phyloP scores from a whole-genome alignment of 495 filamentous ascomycete genomes.

The Penicillium steckii region DNA sequence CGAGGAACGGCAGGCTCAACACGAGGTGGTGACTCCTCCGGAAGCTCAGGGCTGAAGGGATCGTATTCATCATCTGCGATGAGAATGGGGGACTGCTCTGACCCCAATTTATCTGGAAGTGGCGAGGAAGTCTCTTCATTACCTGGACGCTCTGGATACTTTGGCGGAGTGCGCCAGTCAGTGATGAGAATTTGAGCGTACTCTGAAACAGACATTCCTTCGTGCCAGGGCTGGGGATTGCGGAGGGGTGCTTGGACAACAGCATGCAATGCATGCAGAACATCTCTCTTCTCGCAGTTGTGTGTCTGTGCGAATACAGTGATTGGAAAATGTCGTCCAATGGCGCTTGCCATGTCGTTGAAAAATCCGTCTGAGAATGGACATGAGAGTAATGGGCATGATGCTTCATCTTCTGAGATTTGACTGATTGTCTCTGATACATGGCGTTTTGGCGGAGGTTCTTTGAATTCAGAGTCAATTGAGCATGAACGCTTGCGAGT shows the following conservation, averaged over 20 bases:
- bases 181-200: slow-evolving; percentile 14
- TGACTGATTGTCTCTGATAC: too few relatives aligned
- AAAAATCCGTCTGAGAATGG: slow-evolving; percentile 22
- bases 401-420: not conserved
- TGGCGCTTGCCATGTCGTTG: slow-evolving; percentile 11
- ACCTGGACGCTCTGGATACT: too few relatives aligned
- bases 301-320: slow-evolving; percentile 16
- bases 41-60: not conserved
- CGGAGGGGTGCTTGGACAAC: slow-evolving; percentile 18
- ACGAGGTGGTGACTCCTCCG: too few relatives aligned
- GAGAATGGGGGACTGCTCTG: not conserved
- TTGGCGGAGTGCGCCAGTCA: slow-evolving; percentile 8
- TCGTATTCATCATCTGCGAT: not conserved
- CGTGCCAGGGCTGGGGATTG: not conserved
- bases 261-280: slow-evolving; percentile 13
- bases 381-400: not conserved
- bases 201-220: slow-evolving; percentile 7
- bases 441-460: too few relatives aligned
- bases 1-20: too few relatives aligned
- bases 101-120: not conserved
- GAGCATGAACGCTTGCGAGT: not conserved
- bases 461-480: too few relatives aligned
- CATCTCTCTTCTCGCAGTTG: slow-evolving; percentile 10
- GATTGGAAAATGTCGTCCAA: slow-evolving; percentile 18
- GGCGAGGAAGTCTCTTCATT: too few relatives aligned